Base-by-base conservation (phyloP, 2,329 filamentous ascomycete genomes). In the Neonectria punicea region DNA sequence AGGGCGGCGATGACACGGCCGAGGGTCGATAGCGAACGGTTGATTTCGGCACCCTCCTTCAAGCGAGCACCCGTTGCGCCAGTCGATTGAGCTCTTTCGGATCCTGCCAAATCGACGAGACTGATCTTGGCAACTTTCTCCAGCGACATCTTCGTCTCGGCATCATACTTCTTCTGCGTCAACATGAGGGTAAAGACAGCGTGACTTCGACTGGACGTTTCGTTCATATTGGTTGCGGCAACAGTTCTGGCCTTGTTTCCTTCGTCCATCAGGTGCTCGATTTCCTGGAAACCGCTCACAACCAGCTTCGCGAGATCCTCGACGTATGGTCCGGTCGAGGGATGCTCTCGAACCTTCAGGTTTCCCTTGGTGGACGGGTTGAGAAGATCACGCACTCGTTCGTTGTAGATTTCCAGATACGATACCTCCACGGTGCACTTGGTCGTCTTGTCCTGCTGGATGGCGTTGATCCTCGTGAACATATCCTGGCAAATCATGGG, bases 211-310 rank as follows among this genome's bases (percentile, higher is more conserved):
- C 94, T 97, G 65, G 94, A 98, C 0, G 97, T 99, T 81, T 98
- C 96, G 85, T 99, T 99, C 96, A 99, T 99, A 86, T 98, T 99
- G 43, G 96, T 99, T 8, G 96, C 96, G 3, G 96, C 96, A 43
- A 99, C 96, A 0, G 96, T 99, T 84, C 96, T 88, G 36, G 96
- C 96, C 82, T 99, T 99, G 85, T 99, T 99, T 75, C 96, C 96
- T 81, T 98, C 95, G 77, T 99, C 96, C 96, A 99, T 99, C 74
- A 99, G 83, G 77, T 98, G 91, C 76, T 99, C 96, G 71, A 99
- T 98, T 78, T 99, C 97, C 59, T 91, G 86, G 78, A 99, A 98
- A 65, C 93, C 95, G 72, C 93, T 89, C 44, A 99, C 96, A 1
- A 96, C 93, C 65, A 99, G 83, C 79, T 99, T 98, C 67, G 97